A percentile compares a stretch with the other conserved stretches of the same genome.
phyloP scores from a whole-genome alignment of 2,329 filamentous ascomycete species.

The Magnaporthiopsis incrustans region DNA sequence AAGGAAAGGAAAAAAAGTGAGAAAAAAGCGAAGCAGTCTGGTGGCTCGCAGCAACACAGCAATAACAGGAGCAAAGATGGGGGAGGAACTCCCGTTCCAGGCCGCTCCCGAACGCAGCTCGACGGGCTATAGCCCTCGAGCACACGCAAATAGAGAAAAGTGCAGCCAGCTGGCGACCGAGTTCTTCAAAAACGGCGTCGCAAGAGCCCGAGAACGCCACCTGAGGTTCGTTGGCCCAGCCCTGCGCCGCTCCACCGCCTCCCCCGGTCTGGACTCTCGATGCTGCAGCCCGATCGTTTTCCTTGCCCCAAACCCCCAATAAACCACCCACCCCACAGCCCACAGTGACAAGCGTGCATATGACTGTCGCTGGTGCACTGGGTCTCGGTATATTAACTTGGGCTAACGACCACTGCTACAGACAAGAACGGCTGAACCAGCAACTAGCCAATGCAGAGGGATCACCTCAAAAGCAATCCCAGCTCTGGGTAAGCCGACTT shows the following conservation, averaged over 20 bases:
- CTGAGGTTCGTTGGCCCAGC: constrained; percentile 43
- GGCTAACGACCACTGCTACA: not conserved
- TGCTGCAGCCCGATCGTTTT: not conserved
- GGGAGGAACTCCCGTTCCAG: not conserved
- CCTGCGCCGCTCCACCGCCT: not conserved
- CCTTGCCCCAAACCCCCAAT: not conserved
- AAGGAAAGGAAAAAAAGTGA: not conserved
- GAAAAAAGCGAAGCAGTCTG: not conserved
- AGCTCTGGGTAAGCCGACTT: constrained; percentile 25
- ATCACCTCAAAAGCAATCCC: constrained; percentile 33
- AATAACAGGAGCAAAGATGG: not conserved
- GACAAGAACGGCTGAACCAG: constrained; percentile 6
- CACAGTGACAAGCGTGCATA: not conserved
- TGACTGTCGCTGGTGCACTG: not conserved
- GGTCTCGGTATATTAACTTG: not conserved
- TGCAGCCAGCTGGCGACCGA: constrained; percentile 44
- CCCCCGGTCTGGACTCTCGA: not conserved
- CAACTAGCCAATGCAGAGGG: not conserved
- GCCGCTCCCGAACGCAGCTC: not conserved
- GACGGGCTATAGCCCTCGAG: not conserved
- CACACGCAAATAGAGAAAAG: constrained; percentile 1
- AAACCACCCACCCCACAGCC: no score
- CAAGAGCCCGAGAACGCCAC: constrained; percentile 66
- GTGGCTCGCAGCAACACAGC: not conserved
- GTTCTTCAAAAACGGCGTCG: constrained; percentile 74